These are phyloP conservation scores for Monosporozyma yasuniensis DNA, from an alignment of 805 yeast species.

Conservation along the genomic window DNA sequence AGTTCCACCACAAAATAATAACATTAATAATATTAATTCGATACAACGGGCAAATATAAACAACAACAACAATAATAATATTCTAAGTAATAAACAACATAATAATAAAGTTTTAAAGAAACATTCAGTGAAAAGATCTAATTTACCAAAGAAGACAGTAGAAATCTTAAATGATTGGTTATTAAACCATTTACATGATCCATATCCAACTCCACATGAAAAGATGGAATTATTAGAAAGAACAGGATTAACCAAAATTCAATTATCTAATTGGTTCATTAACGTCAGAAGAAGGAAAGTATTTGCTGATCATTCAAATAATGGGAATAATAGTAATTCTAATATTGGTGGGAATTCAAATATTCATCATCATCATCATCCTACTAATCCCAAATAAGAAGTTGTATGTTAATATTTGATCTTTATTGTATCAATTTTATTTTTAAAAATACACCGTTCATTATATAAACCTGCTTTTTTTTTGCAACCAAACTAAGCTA, in stretches of 20 bases:
- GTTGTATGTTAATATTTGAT: too few relatives aligned
- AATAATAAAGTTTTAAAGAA: neutral
- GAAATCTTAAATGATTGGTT: slow-evolving; percentile 67
- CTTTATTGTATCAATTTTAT: too few relatives aligned
- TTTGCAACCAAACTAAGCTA: too few relatives aligned
- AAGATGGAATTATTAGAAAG: slow-evolving; percentile 57
- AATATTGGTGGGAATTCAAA: too few relatives aligned
- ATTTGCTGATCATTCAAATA: slow-evolving; percentile 25
- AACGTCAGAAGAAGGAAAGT: slow-evolving; percentile 76
- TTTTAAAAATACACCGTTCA: too few relatives aligned
- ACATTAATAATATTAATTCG: neutral
- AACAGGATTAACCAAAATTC: slow-evolving; percentile 75
- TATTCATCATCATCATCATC: neutral
- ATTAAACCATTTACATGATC: slow-evolving; percentile 62
- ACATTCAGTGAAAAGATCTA: slow-evolving; percentile 45
- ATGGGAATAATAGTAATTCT: slow-evolving; percentile 1
- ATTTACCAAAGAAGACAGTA: slow-evolving; percentile 72
- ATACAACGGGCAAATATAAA: too few relatives aligned
- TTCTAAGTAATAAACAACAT: neutral
- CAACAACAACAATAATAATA: neutral
- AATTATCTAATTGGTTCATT: slow-evolving; percentile 80
- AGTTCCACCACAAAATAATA: neutral
- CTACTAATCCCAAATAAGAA: neutral
- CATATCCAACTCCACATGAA: slow-evolving; percentile 77
- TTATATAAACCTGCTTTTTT: too few relatives aligned